Conservation (phyloP, 2,329 filamentous ascomycete genomes). For the Calonectria hawksworthii region DNA sequence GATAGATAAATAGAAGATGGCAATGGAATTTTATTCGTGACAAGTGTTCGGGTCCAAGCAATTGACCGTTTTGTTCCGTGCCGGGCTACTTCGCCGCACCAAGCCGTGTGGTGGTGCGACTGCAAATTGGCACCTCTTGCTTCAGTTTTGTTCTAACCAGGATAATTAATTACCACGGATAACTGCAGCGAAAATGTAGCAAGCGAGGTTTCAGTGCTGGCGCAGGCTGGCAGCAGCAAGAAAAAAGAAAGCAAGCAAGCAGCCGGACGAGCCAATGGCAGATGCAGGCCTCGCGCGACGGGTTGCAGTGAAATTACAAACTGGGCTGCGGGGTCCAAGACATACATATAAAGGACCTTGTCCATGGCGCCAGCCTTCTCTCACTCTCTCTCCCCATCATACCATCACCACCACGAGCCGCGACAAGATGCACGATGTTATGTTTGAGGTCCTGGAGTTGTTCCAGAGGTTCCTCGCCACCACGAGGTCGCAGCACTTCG, state of each 20-base stretch:
- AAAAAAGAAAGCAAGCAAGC: background rate
- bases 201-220: background rate
- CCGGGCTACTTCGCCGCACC: background rate
- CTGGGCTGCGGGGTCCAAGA: background rate
- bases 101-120: too few relatives aligned
- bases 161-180: background rate
- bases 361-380: background rate
- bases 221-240: background rate
- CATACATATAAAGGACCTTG: slow-evolving; percentile 1
- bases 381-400: background rate
- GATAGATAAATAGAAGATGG: background rate
- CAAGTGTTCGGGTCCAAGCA: background rate
- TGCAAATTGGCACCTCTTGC: background rate
- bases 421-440: background rate
- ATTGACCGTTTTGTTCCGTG: background rate
- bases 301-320: background rate
- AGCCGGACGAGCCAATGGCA: background rate
- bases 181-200: background rate
- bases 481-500: background rate
- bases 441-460: background rate
- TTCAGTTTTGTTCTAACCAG: background rate
- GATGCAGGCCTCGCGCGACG: background rate
- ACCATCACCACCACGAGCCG: background rate
- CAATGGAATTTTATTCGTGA: background rate
- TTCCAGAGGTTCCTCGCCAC: background rate